Evolutionary conservation across 1,139 yeast species (phyloP), one percentile per base, ranked within the genome.

Genomic region (Arxiozyma slooffiae): DNA sequence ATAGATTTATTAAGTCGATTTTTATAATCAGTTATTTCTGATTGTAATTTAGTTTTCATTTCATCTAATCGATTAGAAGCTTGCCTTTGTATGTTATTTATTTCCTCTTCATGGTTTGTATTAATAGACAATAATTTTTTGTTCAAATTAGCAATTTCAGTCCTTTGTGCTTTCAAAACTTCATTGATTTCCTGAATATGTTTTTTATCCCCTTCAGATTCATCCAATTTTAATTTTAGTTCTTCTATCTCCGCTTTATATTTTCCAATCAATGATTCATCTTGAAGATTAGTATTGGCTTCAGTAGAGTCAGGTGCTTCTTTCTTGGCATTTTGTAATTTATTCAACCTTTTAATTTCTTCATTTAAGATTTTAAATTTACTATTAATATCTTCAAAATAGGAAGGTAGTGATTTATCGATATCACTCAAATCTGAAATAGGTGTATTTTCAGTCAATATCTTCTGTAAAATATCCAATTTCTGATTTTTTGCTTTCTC

Each of bases 391-490:
- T 86, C 82, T 50, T 76, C 75, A 49, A 90, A 74, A 65, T 82
- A 89, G 49, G 83, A 90, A 41, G 81, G 80, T 46, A 90, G 71
- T 8, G 78, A 70, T 17, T 79, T 85, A 20, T 80, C 87, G 0
- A 64, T 61, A 53, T 92, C 97, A 1, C 84, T 71, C 30, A 90
- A 79, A 39, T 82, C 77, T 0, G 85, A 75, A 48, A 87, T 76
- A 0, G 97, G 97, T 0, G 97, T 90, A 58, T 80, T 70, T 58
- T 92, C 97, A 49, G 78, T 76, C 54, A 92, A 70, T 14, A 85
- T 78, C 53, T 73, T 80, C 62, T 89, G 96, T 60, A 90, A 85
- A 1, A 74, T 63, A 8, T 65, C 71, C n/a, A 89, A 76, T 50
- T 83, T 73, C 48, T 79, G 83, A 1, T 77, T 71, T 58, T 83